Base-by-base conservation (phyloP, 345 rosid genomes). In the Aegle marmelos region DNA sequence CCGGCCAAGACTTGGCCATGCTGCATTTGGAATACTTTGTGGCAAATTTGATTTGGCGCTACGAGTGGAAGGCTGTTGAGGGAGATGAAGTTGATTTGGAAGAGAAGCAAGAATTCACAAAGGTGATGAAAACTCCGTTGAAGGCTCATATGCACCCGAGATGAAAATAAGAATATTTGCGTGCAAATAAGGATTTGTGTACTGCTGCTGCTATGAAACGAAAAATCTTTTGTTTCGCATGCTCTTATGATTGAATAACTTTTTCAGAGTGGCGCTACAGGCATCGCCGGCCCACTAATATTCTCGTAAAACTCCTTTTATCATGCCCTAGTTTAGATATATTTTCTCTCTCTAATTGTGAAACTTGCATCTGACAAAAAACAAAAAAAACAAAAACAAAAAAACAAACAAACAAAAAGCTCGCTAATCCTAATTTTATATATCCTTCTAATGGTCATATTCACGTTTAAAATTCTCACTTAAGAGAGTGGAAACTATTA, bases 11-110 rank as follows among this genome's bases (percentile, higher is more conserved):
- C 9, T 67, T 76, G 63, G 79, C 63, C 22, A 50, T 65, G 78
- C 78, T 50, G 31, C 71, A 75, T 24, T 53, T 75, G 50, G 78
- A 75, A 9, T 76, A 76, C 25, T 76, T 76, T 56, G 64, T 25
- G 5, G 73, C 73, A 0, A 65, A 76, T 65, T 37, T 73, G 3
- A 24, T 73, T 39, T 73, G 68, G 68, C 2, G 5, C 8, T 73
- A 24, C 41, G 58, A 74, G 9, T 74, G 77, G 77, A 74, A 60
- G 27, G 68, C 58, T 27, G 39, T 61, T 25, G 59, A 41, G 39
- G 68, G 69, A 61, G 77, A 41, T 74, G 77, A 61, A 22, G 27
- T 74, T 28, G 36, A 24, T 21, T 61, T 74, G 3, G 30, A 53
- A 28, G 77, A 74, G 9, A 61, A 61, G 39, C 68, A 74, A 10